A percentile compares a stretch with the other conserved stretches of the same genome.
Evolutionary conservation across 2,329 filamentous ascomycete genomes (phyloP).

Genomic region (Alternaria dauci): DNA sequence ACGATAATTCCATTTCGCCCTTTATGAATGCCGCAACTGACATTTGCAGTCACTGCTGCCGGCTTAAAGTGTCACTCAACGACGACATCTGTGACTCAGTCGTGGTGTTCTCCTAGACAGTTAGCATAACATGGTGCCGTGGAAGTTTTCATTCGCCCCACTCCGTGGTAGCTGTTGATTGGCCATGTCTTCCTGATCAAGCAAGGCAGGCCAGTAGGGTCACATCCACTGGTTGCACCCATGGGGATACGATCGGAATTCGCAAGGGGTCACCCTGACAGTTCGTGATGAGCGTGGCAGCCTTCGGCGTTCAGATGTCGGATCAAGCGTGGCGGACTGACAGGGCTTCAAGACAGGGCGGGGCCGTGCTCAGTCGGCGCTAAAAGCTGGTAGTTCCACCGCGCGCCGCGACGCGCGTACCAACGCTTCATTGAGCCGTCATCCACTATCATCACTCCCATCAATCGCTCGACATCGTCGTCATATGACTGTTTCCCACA

Average conservation of each 20-base stretch:
- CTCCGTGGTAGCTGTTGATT: background rate
- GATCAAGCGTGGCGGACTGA: background rate
- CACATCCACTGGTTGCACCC: background rate
- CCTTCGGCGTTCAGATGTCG: background rate
- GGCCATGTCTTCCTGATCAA: background rate
- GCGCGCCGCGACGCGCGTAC: background rate
- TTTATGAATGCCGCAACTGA: accelerated
- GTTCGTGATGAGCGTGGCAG: background rate
- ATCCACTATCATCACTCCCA: background rate
- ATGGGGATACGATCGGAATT: background rate
- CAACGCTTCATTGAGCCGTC: background rate
- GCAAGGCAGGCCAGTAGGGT: background rate
- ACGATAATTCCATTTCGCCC: accelerated
- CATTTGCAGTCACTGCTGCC: background rate
- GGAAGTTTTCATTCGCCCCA: background rate
- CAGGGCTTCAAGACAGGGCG: background rate
- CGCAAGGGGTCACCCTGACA: background rate
- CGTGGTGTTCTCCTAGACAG: background rate
- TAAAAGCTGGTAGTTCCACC: background rate
- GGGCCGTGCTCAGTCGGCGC: background rate
- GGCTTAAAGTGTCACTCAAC: background rate
- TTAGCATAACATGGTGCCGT: background rate
- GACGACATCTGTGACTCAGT: background rate
- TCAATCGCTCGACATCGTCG: background rate
- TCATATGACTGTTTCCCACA: background rate